Conservation (phyloP, 495 filamentous ascomycete species). For the Aspergillus mulundensis region DNA sequence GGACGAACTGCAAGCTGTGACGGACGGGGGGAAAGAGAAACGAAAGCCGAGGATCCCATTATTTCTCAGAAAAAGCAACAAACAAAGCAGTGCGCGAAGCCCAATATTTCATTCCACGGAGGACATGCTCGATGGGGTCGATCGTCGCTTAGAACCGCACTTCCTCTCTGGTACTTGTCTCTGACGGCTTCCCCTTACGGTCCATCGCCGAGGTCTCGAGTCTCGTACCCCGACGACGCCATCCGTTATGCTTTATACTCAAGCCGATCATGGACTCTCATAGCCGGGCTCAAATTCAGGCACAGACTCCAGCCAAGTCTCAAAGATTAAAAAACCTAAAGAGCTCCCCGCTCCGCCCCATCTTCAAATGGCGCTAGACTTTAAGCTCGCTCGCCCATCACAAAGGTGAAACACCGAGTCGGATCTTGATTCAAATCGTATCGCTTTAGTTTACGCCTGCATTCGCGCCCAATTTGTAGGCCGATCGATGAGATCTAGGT, state of each 20-base stretch:
- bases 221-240: background rate
- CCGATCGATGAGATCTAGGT: background rate
- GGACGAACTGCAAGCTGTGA: background rate
- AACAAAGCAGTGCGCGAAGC: background rate
- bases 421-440: slow-evolving; percentile 8
- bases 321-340: background rate
- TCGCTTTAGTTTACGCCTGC: background rate
- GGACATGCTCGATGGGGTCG: background rate
- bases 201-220: too few species aligned
- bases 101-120: background rate
- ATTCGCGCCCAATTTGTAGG: background rate
- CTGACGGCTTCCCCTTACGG: background rate
- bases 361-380: background rate
- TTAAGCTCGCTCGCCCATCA: slow-evolving; percentile 6
- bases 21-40: background rate
- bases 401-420: slow-evolving; percentile 16
- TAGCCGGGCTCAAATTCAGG: background rate
- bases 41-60: background rate
- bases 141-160: background rate
- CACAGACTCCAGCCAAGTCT: background rate
- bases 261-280: background rate
- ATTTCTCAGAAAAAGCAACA: background rate
- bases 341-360: background rate
- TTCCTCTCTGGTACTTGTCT: background rate
- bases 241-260: background rate